Base-by-base conservation (phyloP, 441 rosid species). In the Populus hybrid region DNA sequence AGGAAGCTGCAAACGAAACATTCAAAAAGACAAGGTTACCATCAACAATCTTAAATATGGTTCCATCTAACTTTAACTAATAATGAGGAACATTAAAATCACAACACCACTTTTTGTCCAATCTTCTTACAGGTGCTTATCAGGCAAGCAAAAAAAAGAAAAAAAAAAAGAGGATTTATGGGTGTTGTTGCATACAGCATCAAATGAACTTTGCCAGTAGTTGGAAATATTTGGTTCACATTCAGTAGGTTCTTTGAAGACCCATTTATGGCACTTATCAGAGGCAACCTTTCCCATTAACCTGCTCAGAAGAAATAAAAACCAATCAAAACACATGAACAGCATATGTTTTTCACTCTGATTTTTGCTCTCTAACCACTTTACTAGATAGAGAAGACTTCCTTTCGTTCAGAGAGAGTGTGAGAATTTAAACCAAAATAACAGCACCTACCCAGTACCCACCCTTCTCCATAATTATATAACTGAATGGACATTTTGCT, bases 381-480 rank as follows among this genome's bases (percentile, higher is more conserved):
- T 36, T 26, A 7, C 11, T 23, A 9, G 28, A n/a, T 3, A 64
- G 14, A 69, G 18, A 69, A 70, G 61, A 77, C 10, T 63, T 61
- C 18, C 70, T 10, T 28, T 28, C 42, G 16, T 35, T 63, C 18
- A 67, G 21, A 26, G 63, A 35, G 53, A 59, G 26, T 63, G 77
- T 65, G 23, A 36, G 65, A 46, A 35, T 18, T 14, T 36, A 61
- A 78, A 72, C 75, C 69, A 77, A 72, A 71, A 73, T 73, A 69
- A 83, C 72, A 84, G 66, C 89, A 92, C 97, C 93, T 91, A 92
- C 99, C 97, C 86, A 95, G 89, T 87, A 95, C 99, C 98, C 97
- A 95, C 99, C 99, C 99, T 95, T 95, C 99, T 95, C 99, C 97
- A 89, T 95, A 95, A 88, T 95, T 95, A 90, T 95, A 95, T 85